Evolutionary conservation across 2,329 filamentous ascomycete species (phyloP), one percentile per base, ranked within the genome.

Genomic region (Cercospora sojina): DNA sequence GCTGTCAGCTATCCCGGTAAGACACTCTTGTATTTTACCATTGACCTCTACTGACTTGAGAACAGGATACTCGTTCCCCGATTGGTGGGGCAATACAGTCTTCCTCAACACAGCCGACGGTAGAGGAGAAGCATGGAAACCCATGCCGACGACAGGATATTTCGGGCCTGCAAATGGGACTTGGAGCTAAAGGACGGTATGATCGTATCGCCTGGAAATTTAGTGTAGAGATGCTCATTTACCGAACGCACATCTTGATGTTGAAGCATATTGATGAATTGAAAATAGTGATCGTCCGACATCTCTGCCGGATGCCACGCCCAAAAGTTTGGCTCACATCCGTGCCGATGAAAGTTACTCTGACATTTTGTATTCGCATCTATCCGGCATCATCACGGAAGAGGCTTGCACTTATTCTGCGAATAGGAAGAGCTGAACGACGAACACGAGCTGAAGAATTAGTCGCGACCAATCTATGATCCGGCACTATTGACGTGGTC

Each of bases 81-180:
- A 73, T 51, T 73, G 69, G 64, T 72, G 63, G 71, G 29, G 64
- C 58, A 84, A 82, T 43, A 77, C 74, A 0, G 72, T 74, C 0
- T 73, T 65, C 23, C 32, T 65, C 8, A 71, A 74, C 23, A 83
- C 81, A 1, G 80, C 80, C 0, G 81, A 83, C 70, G 79, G 78
- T 0, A 71, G 73, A 59, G 80, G 80, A 7, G 57, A 66, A 20
- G 62, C 72, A 1, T 73, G 69, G 59, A 67, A 70, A 23, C 27
- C 79, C 0, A 84, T 95, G 12, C 81, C 83, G 0, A 84, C 87
- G 8, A 89, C 89, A 0, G 83, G 84, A 16, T 85, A 82, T 67
- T 93, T 93, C 78, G 90, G 90, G 0, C 88, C 88, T 32, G 57
- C 69, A 2, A 73, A 73, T 53, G 70, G 72, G 2, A 73, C 72